Percentiles rank a stretch among this genome's conserved stretches.
phyloP scores from a whole-genome alignment of 768 basidiomycete genomes.

The Tylopilus subfusipes region DNA sequence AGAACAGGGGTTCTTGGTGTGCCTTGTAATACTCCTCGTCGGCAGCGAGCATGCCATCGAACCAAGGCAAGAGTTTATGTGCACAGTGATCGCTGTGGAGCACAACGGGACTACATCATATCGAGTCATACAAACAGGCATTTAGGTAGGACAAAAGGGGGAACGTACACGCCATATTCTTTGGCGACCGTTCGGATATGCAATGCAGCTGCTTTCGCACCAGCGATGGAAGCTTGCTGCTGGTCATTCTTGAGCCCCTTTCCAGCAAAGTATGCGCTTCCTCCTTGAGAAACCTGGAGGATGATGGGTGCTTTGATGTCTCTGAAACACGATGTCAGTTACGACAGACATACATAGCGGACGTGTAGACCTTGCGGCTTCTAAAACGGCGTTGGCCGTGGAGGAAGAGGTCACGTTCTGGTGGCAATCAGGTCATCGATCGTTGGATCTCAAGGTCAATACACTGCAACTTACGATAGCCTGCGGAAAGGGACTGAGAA shows the following conservation, averaged over 20 bases:
- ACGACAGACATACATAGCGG: conserved; percentile 3
- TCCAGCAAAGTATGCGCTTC: conserved; percentile 92
- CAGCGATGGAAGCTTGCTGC: conserved; percentile 92
- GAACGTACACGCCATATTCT: conserved; percentile 87
- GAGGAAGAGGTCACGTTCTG: conserved; percentile 98
- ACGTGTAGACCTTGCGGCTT: conserved; percentile 76
- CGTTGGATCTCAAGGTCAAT: background rate
- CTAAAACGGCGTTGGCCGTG: conserved; percentile 88
- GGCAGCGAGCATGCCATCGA: conserved; percentile 98
- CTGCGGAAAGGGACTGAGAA: conserved; percentile 34
- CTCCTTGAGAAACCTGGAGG: conserved; percentile 96
- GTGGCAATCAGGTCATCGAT: background rate
- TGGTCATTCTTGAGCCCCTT: conserved; percentile 94
- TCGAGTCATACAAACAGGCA: background rate
- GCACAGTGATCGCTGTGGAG: conserved; percentile 99
- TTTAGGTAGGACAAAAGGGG: background rate
- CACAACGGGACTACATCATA: conserved; percentile 75
- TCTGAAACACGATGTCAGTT: conserved; percentile 36
- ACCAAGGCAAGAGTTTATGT: conserved; percentile 96
- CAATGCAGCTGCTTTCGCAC: conserved; percentile 88
- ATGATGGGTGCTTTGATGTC: conserved; percentile 98
- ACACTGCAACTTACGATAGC: conserved; percentile 62
- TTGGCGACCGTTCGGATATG: conserved; percentile 87
- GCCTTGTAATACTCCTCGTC: conserved; percentile 90
- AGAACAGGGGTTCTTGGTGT: conserved; percentile 85